Evolutionary conservation across 345 rosid genomes (phyloP), one percentile per base, ranked within the genome.

Genomic region (Isatis tinctoria): DNA sequence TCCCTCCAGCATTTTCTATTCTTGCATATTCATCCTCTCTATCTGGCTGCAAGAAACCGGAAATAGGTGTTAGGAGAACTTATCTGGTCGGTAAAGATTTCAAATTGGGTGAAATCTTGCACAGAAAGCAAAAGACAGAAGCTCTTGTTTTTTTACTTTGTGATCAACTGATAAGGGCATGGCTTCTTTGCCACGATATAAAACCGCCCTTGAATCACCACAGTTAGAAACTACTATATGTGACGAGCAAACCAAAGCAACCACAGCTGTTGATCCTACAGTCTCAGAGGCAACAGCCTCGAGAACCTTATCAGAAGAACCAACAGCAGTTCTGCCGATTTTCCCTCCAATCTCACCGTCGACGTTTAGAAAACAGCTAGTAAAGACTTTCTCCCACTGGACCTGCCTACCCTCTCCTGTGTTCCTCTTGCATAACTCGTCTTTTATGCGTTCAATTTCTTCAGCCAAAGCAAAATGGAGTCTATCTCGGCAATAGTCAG

Each of bases 251-350:
- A 95, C 78, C 28, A 90, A 61, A 18, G 92, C 89, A 68, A 95
- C 98, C 72, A 95, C 94, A 43, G 97, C 97, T 49, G 99, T 95
- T 69, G 98, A 95, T 52, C 99, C 99, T 20, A 90, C 97, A n/a
- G 99, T 95, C 85, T 95, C 98, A 0, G 97, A 87, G 27, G 97
- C 96, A 77, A 92, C 73, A 4, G 96, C 85, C 16, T 86, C 97
- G 14, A 69, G 20, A 62, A 62, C 26, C 20, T 2, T 35, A 9
- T 44, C 79, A 18, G 75, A 43, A 36, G 64, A 69, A 54, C 70
- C 79, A 62, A 26, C 60, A 54, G 30, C 60, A 4, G 14, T 17
- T 60, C 79, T 79, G 24, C 67, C 41, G 18, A 53, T 73, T 51
- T 80, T 71, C 51, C 97, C 98, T 20, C 86, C 88, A 74, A 92